phyloP scores from a whole-genome alignment of 169 alveolate species.

The Fabrea salina region DNA sequence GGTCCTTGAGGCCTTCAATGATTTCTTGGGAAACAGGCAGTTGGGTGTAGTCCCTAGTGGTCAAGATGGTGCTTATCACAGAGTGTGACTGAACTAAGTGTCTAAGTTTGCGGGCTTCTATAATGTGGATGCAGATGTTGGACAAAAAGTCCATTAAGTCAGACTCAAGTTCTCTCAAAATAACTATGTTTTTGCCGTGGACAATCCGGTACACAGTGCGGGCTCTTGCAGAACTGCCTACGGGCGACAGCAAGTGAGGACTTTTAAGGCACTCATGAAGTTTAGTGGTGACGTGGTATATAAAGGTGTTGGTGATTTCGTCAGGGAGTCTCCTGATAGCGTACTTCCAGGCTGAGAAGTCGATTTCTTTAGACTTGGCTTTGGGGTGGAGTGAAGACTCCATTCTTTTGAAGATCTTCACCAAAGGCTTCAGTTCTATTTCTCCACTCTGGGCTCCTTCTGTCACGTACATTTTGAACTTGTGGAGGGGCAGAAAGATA shows the following conservation, averaged over 20 bases:
- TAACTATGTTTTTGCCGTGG: slow-evolving; percentile 26
- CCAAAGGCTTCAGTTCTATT: background rate
- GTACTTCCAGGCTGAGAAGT: slow-evolving; percentile 35
- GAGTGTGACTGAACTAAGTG: background rate
- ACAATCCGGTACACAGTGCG: background rate
- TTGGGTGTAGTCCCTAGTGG: background rate
- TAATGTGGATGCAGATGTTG: slow-evolving; percentile 26
- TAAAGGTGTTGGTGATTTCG: slow-evolving; percentile 13
- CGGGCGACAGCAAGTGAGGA: background rate
- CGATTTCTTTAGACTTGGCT: slow-evolving; percentile 24
- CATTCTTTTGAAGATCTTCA: slow-evolving; percentile 15
- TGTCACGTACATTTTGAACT: slow-evolving; percentile 8
- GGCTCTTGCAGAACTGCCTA: slow-evolving; percentile 21
- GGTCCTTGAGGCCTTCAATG: background rate
- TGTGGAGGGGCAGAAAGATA: background rate
- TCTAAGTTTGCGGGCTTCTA: slow-evolving; percentile 29
- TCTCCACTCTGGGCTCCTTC: slow-evolving; percentile 18
- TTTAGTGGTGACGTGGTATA: background rate
- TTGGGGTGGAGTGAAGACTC: slow-evolving; percentile 30
- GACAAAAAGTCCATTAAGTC: slow-evolving; percentile 29
- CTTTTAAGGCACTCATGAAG: background rate
- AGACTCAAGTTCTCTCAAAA: slow-evolving; percentile 31
- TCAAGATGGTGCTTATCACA: background rate
- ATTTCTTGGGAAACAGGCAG: background rate
- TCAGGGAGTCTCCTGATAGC: slow-evolving; percentile 29